Evolutionary conservation across 768 basidiomycete species (phyloP), one percentile per base, ranked within the genome.

Genomic region (Boletus sp.): DNA sequence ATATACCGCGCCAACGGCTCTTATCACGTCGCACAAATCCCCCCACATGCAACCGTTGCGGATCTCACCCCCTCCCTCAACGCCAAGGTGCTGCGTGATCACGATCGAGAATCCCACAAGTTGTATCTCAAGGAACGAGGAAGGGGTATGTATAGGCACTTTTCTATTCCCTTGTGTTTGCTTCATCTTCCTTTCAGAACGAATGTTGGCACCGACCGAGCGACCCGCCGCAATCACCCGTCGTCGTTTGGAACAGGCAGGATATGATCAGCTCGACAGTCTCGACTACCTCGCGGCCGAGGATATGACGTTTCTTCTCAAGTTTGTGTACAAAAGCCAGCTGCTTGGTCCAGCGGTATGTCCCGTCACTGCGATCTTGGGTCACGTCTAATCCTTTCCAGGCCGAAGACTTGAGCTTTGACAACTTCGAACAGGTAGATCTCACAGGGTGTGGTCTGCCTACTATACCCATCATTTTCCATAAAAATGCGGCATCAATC

Each of bases 301-400:
- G 32, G 89, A 90, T 50, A 74, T 97, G 56, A 81, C 84, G 6
- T 95, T 95, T 66, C 77, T 99, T 25, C 80, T 93, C 69, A 89
- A 87, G 63, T 96, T 98, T 62, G 83, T 95, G 19, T 98, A 90
- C 73, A 93, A 94, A 68, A 87, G 82, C 61, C 84, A 84, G 56
- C 74, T 83, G 15, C 76, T 91, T 17, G 84, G 82, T 13, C 77
- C 83, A 45, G 71, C 81, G 56, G 87, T 88, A 67, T 50, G 84
- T 77, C 4, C 39, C 48, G 21, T 38, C 50, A 43, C 46, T 47
- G 40, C 30, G 2, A 35, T 14, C 2, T 29, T 34, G 3, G 25
- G 1, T 25, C 17, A 17, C 11, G 29, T 17, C 53, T 65, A 23
- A 59, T 29, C 29, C 8, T 30, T 41, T 42, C 35, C 60, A 94